These are phyloP conservation scores for Kwoniella bestiolae DNA, from an alignment of 768 basidiomycete species.

Conservation along the genomic window DNA sequence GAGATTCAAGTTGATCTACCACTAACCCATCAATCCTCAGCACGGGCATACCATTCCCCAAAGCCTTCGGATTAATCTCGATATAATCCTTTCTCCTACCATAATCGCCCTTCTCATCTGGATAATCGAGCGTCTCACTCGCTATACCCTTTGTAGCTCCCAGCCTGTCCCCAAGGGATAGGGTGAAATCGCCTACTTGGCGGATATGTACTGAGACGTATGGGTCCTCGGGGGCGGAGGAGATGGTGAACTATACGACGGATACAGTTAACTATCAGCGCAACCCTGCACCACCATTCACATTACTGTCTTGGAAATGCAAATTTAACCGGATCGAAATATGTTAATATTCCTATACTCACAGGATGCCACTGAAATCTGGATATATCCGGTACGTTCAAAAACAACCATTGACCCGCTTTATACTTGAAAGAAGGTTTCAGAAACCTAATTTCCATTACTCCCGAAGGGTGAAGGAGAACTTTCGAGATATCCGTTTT, in stretches of 20 bases:
- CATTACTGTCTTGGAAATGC: too few species aligned
- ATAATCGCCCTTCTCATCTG: conserved; percentile 67
- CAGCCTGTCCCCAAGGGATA: conserved; percentile 79
- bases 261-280: not conserved
- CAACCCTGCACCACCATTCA: too few species aligned
- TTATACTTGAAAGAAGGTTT: conserved; percentile 92
- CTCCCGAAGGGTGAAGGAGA: conserved; percentile 84
- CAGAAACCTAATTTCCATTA: conserved; percentile 89
- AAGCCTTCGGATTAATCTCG: conserved; percentile 66
- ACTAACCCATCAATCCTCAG: conserved; percentile 48
- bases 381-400: conserved; percentile 71
- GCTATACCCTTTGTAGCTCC: conserved; percentile 59
- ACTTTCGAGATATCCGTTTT: conserved; percentile 82
- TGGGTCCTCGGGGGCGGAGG: conserved; percentile 90
- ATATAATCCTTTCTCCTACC: conserved; percentile 73
- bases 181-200: conserved; percentile 66
- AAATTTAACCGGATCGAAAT: not conserved
- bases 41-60: conserved; percentile 40
- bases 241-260: conserved; percentile 78
- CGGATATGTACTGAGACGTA: conserved; percentile 91
- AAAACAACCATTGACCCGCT: conserved; percentile 48
- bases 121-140: conserved; percentile 66
- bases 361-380: conserved; percentile 93
- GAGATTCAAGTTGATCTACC: not conserved
- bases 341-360: conserved; percentile 54